Percentiles rank a stretch among this genome's conserved stretches.
Evolutionary conservation across 1,139 yeast genomes (phyloP).

Genomic region (Debaryomycetaceae sp.): DNA sequence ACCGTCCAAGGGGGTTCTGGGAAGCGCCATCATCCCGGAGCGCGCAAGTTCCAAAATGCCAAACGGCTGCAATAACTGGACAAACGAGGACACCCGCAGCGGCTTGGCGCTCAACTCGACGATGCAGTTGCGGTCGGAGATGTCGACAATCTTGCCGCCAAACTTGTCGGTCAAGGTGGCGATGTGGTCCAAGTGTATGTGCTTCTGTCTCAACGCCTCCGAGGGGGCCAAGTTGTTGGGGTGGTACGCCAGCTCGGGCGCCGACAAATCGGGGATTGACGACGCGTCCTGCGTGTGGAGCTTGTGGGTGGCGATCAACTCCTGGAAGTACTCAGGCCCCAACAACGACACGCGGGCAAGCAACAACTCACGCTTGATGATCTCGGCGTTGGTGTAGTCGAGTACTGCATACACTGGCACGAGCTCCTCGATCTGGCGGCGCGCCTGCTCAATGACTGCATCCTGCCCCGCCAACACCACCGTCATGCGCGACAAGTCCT

Average conservation of each 20-base stretch:
- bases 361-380: slow-evolving; percentile 84
- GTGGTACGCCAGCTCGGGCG: slow-evolving; percentile 61
- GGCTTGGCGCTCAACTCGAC: slow-evolving; percentile 96
- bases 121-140: slow-evolving; percentile 88
- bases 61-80: slow-evolving; percentile 88
- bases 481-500: slow-evolving; percentile 94
- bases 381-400: slow-evolving; percentile 87
- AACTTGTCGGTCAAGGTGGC: slow-evolving; percentile 77
- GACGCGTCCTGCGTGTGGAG: slow-evolving; percentile 38
- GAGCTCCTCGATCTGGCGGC: slow-evolving; percentile 95
- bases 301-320: slow-evolving; percentile 83
- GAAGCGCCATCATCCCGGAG: slow-evolving; percentile 98
- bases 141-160: slow-evolving; percentile 90
- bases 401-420: slow-evolving; percentile 98
- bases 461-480: slow-evolving; percentile 92
- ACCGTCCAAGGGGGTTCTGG: slow-evolving; percentile 83
- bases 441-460: slow-evolving; percentile 96
- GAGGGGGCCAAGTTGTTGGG: slow-evolving; percentile 89
- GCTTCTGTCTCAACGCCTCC: slow-evolving; percentile 92
- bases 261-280: slow-evolving; percentile 43
- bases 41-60: slow-evolving; percentile 95
- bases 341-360: slow-evolving; percentile 87
- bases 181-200: slow-evolving; percentile 80
- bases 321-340: slow-evolving; percentile 97
- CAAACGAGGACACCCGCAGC: slow-evolving; percentile 77